Percentiles rank a stretch among this genome's conserved stretches.
Evolutionary conservation across 176 grass and related monocot genomes (phyloP).

Genomic region (Elaeis guineensis): DNA sequence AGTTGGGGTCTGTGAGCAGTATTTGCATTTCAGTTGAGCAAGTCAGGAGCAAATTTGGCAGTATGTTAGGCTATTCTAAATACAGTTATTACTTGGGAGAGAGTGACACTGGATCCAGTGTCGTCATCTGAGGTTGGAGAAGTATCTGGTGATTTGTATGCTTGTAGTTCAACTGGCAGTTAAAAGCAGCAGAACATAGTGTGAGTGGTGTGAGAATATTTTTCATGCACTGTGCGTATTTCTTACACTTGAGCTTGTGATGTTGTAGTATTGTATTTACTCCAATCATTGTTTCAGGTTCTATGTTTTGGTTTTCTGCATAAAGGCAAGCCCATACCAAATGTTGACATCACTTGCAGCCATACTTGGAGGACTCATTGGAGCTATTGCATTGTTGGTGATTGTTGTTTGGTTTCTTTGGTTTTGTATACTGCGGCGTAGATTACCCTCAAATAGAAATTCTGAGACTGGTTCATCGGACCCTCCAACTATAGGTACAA

Average conservation of each 20-base stretch:
- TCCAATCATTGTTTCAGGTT: slow-evolving; percentile 16
- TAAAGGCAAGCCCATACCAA: slow-evolving; percentile 18
- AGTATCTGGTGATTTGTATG: neutral
- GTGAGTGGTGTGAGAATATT: neutral
- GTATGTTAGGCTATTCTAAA: slow-evolving; percentile 10
- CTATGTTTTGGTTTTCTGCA: slow-evolving; percentile 44
- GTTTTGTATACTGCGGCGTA: slow-evolving; percentile 23
- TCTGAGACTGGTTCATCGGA: slow-evolving; percentile 85
- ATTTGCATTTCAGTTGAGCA: neutral
- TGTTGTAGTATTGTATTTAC: neutral
- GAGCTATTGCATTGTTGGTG: slow-evolving; percentile 28
- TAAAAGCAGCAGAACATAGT: neutral
- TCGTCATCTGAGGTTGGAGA: neutral
- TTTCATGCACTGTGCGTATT: neutral
- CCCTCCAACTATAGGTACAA: slow-evolving; percentile 61
- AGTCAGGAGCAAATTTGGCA: slow-evolving; percentile 11
- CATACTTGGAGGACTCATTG: slow-evolving; percentile 51
- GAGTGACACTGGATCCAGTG: slow-evolving; percentile 20
- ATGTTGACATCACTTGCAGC: slow-evolving; percentile 56
- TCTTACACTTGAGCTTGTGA: neutral
- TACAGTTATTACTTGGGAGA: neutral
- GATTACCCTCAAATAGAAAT: slow-evolving; percentile 34
- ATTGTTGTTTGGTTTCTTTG: slow-evolving; percentile 26
- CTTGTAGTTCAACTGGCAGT: neutral
- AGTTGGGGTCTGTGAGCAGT: neutral